A percentile compares a stretch with the other conserved stretches of the same genome.
These are phyloP conservation scores for Salpingoeca rosetta DNA, from an alignment of 78 protist genomes.

Conservation along the genomic window DNA sequence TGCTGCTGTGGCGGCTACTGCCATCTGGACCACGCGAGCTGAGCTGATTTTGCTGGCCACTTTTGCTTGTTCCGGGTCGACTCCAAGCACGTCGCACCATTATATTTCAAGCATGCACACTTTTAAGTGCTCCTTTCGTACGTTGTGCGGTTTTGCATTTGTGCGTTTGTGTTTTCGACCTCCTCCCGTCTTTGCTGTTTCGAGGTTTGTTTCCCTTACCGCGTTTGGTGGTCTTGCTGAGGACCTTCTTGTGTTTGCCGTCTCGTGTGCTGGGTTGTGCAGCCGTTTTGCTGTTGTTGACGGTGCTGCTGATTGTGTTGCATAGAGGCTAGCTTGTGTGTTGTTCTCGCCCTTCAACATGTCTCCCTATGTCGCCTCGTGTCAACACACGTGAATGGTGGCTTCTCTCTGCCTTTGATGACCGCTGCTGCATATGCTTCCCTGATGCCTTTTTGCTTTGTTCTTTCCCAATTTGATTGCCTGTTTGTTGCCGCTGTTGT, in stretches of 20 bases:
- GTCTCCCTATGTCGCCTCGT: no score
- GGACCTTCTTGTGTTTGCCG: not conserved
- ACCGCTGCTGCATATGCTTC: no score
- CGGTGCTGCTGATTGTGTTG: no score
- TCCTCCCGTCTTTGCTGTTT: not conserved
- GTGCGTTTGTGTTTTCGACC: no score
- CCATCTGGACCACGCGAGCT: no score
- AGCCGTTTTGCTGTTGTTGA: not conserved
- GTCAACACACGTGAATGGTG: no score
- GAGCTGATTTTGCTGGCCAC: not conserved
- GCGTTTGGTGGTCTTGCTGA: not conserved
- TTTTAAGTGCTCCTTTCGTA: not conserved
- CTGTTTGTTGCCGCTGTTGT: no score
- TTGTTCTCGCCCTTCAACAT: no score
- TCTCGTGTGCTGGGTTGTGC: not conserved
- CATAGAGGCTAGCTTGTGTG: no score
- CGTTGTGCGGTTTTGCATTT: not conserved
- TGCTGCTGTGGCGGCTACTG: not conserved
- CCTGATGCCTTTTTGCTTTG: no score
- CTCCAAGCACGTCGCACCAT: not conserved
- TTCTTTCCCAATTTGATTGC: no score
- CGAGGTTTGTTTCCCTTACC: not conserved
- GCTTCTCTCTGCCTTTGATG: no score
- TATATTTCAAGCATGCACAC: not conserved
- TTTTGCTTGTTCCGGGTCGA: not conserved